Percentiles rank a stretch among this genome's conserved stretches.
phyloP scores from a whole-genome alignment of 2,329 filamentous ascomycete genomes.

The Biscogniauxia mediterranea region DNA sequence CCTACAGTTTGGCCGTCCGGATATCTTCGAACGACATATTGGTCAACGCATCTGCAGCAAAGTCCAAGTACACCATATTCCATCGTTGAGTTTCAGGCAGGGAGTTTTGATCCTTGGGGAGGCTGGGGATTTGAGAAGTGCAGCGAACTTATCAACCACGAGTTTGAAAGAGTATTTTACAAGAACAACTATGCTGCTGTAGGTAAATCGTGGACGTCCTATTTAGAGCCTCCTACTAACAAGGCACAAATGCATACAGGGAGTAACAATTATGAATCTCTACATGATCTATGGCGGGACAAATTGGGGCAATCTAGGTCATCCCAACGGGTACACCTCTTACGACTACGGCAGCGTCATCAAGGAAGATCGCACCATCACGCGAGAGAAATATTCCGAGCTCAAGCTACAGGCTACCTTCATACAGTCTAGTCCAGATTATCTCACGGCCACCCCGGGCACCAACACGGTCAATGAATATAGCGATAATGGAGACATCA shows the following conservation, averaged over 20 bases:
- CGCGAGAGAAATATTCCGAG: slow-evolving; percentile 77
- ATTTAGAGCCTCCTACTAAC: background rate
- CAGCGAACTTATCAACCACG: slow-evolving; percentile 62
- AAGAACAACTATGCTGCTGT: slow-evolving; percentile 67
- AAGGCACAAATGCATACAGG: slow-evolving; percentile 27
- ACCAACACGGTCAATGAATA: slow-evolving; percentile 50
- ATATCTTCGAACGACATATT: slow-evolving; percentile 55
- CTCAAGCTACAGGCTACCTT: slow-evolving; percentile 76
- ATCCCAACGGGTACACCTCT: slow-evolving; percentile 63
- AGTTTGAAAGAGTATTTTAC: slow-evolving; percentile 76
- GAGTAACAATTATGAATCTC: slow-evolving; percentile 65
- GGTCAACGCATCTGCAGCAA: slow-evolving; percentile 52
- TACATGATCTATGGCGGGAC: slow-evolving; percentile 66
- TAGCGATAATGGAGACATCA: slow-evolving; percentile 49
- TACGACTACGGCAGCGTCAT: slow-evolving; percentile 61
- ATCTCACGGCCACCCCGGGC: slow-evolving; percentile 59
- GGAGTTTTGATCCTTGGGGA: slow-evolving; percentile 73
- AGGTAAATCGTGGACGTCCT: background rate
- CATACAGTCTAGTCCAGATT: slow-evolving; percentile 67
- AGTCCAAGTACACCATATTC: slow-evolving; percentile 64
- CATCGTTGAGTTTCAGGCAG: slow-evolving; percentile 59
- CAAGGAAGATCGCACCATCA: slow-evolving; percentile 65
- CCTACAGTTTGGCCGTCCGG: slow-evolving; percentile 57
- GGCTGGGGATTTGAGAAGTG: slow-evolving; percentile 67
- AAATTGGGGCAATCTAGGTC: slow-evolving; percentile 80